A percentile compares a stretch with the other conserved stretches of the same genome.
phyloP scores from a whole-genome alignment of 345 rosid species.

The Theobroma cacao region DNA sequence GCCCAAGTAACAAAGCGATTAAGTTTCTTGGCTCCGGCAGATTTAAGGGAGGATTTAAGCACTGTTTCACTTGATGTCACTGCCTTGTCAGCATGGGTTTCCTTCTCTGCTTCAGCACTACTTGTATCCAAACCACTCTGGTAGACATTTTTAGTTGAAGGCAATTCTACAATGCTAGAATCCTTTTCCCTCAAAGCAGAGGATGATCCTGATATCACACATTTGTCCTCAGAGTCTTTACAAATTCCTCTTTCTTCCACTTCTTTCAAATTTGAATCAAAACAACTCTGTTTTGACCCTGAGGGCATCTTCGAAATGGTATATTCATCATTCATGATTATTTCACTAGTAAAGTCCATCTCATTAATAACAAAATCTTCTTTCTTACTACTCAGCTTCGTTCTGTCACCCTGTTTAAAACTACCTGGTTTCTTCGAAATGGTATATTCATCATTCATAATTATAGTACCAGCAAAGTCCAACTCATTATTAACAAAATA shows the following conservation, averaged over 20 bases:
- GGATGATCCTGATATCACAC: slow-evolving; percentile 22
- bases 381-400: slow-evolving; percentile 29
- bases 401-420: slow-evolving; percentile 10
- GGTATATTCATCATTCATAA: slow-evolving; percentile 53
- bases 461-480: slow-evolving; percentile 57
- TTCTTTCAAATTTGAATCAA: slow-evolving; percentile 25
- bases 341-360: slow-evolving; percentile 56
- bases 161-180: slow-evolving; percentile 20
- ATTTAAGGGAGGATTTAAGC: slow-evolving; percentile 67
- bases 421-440: slow-evolving; percentile 48
- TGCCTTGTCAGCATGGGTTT: slow-evolving; percentile 21
- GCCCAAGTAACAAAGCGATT: slow-evolving; percentile 82
- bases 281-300: slow-evolving; percentile 25
- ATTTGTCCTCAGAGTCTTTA: slow-evolving; percentile 17
- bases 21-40: slow-evolving; percentile 46
- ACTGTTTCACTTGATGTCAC: slow-evolving; percentile 31
- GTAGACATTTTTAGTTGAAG: slow-evolving; percentile 36
- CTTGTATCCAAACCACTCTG: slow-evolving; percentile 17
- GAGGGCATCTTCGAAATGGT: slow-evolving; percentile 52
- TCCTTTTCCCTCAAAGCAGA: slow-evolving; percentile 28
- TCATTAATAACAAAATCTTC: slow-evolving; percentile 34
- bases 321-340: slow-evolving; percentile 57
- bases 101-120: slow-evolving; percentile 26
- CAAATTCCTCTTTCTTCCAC: slow-evolving; percentile 22
- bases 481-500: slow-evolving; percentile 35